Base-by-base conservation (phyloP, 2,329 filamentous ascomycete genomes). In the Peltaster fructicola region DNA sequence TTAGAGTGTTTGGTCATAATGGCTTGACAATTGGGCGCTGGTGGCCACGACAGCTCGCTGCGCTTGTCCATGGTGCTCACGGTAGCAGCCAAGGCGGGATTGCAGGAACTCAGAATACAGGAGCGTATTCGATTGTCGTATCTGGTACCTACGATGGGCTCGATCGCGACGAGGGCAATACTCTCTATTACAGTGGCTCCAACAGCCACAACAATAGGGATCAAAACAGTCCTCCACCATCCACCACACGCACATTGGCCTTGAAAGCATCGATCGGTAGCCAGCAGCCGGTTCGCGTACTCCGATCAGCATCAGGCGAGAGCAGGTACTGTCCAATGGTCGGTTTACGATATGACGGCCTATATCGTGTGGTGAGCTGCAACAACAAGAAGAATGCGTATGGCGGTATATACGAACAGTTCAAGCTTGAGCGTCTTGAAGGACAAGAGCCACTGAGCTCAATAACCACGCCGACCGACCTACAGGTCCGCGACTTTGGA, bases 361-460 rank as follows among this genome's bases (percentile, higher is more conserved):
- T 43, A 21, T 44, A 44, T 24, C 19, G 13, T 3, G 39, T 44
- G 0, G 27, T 26, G 2, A 27, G 5, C 4, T 14, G 30, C 11
- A 24, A 24, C 4, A 17, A 16, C 8, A 30, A 31, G 3, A 35
- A 8, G 8, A 43, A 44, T 16, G 24, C 7, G 7, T 36, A 37
- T 7, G 39, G 40, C 7, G 41, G 40, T 0, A 7, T 37, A 16
- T 44, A 43, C 22, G 36, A 44, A 32, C 39, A 40, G 11, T 43
- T 43, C 24, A 32, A 31, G 20, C 30, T 44, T 6, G 35, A 27
- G 23, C 24, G 38, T 4, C 8, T 34, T 12, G 27, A 23, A 4
- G 34, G 23, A 4, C 37, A 41, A 22, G 20, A 15, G 7, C 1
- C 26, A 10, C 24, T 15, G 5, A 30, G 8, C 20, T 39, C 7